Evolutionary conservation across 129 eudicot genomes (phyloP), one percentile per base, ranked within the genome.

Genomic region (Erigeron canadensis): DNA sequence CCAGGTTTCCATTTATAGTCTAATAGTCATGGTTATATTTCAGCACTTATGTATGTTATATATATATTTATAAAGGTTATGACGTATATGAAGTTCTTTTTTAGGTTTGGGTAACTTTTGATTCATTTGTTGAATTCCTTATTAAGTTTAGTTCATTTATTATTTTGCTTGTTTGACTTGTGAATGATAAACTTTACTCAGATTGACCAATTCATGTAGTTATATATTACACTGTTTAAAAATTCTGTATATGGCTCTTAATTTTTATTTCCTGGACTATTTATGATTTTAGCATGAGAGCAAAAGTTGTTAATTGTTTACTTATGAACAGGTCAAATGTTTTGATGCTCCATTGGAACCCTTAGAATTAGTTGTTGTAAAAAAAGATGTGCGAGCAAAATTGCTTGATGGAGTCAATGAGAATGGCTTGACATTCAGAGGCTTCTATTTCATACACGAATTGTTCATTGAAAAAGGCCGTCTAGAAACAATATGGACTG

Each of bases 311-410:
- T 50, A 55, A 19, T 18, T 59, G 17, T 67, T 51, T 77, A 65
- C 40, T 61, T 76, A 15, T 65, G 44, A 70, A 75, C 84, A 92
- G 98, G 96, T 92, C 65, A 92, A 78, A 65, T 89, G 98, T 80
- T 92, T 92, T 77, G 87, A 83, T 78, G 91, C 98, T 59, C 98
- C 98, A 8, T 71, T 92, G 46, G 96, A 89, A 72, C 88, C 91
- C 46, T 83, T 95, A 59, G 98, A 92, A 85, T 81, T 92, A 72
- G 89, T 70, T 45, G 96, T 88, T 67, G 95, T 92, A 61, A 92
- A 86, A 79, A 86, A 88, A 81, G 92, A 86, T 76, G 97, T 91
- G 78, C 86, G 84, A 86, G 88, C 88, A 47, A 88, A 88, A 70
- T 47, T 88, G 67, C 82, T 81, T 42, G 87, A 84, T 84, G 97